These are phyloP conservation scores for Ballota nigra DNA, from an alignment of 257 asterid genomes.

Conservation along the genomic window DNA sequence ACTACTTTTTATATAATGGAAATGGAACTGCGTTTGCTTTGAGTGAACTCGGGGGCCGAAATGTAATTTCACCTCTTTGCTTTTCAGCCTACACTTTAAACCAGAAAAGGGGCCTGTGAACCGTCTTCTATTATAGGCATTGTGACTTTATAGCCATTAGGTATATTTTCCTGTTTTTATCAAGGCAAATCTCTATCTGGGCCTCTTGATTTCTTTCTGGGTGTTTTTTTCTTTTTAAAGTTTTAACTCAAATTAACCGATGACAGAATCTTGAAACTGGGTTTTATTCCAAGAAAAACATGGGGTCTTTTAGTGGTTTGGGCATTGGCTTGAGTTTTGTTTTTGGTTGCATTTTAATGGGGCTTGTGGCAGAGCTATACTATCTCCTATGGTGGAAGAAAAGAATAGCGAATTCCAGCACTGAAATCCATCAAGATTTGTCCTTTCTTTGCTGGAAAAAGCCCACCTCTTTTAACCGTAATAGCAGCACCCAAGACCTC, in stretches of 20 bases:
- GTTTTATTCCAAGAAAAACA: slow-evolving; percentile 10
- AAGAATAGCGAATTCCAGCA: slow-evolving; percentile 27
- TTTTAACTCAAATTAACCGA: background rate
- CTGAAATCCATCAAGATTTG: slow-evolving; percentile 32
- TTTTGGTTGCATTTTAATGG: slow-evolving; percentile 80
- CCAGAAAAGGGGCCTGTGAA: slow-evolving; percentile 22
- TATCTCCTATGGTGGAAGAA: slow-evolving; percentile 83
- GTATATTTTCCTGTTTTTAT: slow-evolving; percentile 13
- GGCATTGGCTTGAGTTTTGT: slow-evolving; percentile 74
- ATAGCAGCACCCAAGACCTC: slow-evolving; percentile 32
- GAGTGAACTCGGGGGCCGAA: slow-evolving; percentile 20
- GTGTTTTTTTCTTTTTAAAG: too few relatives aligned
- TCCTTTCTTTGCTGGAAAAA: slow-evolving; percentile 53
- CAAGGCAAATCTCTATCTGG: slow-evolving; percentile 12
- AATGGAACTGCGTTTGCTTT: slow-evolving; percentile 21
- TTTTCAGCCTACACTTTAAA: slow-evolving; percentile 8
- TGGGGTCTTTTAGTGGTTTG: slow-evolving; percentile 82
- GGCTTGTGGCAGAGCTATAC: slow-evolving; percentile 74
- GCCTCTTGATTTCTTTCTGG: background rate
- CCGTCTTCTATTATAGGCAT: slow-evolving; percentile 3
- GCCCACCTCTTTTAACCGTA: slow-evolving; percentile 30
- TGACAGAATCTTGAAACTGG: slow-evolving; percentile 21
- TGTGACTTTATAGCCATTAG: background rate
- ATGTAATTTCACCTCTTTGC: background rate
- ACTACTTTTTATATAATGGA: slow-evolving; percentile 14